Percentiles rank a stretch among this genome's conserved stretches.
phyloP scores from a whole-genome alignment of 371 early-diverging fungal species.

The Conidiobolus coronatus region DNA sequence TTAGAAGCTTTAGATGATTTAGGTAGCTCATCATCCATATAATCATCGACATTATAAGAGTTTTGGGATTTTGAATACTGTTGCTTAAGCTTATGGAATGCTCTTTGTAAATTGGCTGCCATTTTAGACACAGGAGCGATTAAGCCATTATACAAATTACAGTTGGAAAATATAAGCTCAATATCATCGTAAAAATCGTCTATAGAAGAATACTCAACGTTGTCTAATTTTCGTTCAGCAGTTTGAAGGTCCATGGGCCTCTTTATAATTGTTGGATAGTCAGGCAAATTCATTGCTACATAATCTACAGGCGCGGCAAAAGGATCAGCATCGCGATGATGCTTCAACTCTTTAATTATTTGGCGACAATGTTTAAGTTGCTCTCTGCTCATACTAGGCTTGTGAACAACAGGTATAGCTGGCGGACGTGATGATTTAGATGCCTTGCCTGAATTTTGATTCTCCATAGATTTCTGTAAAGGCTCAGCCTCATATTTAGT shows the following conservation, averaged over 20 bases:
- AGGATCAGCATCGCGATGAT: constrained; percentile 44
- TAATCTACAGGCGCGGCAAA: constrained; percentile 92
- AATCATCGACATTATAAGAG: too few species aligned
- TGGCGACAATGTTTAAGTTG: constrained; percentile 58
- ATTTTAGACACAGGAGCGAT: constrained; percentile 48
- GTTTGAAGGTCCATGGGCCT: constrained; percentile 97
- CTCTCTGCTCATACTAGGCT: constrained; percentile 36
- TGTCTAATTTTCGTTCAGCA: constrained; percentile 63
- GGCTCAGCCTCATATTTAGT: too few species aligned
- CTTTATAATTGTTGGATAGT: constrained; percentile 81
- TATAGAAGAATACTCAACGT: constrained; percentile 29
- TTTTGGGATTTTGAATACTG: too few species aligned
- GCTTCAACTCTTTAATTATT: constrained; percentile 46
- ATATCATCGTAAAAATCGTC: constrained; percentile 54
- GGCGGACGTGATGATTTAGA: too few species aligned
- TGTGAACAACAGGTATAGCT: not conserved
- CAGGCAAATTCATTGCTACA: constrained; percentile 70
- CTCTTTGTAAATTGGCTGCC: constrained; percentile 44
- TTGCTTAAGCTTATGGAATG: constrained; percentile 35
- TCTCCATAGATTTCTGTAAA: too few species aligned
- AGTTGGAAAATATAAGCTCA: constrained; percentile 64
- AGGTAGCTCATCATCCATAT: not conserved
- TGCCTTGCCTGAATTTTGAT: too few species aligned
- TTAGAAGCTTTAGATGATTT: constrained; percentile 4
- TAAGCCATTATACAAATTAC: constrained; percentile 73